Base-by-base conservation (phyloP, 768 basidiomycete genomes). In the Pleurotus giganteus region DNA sequence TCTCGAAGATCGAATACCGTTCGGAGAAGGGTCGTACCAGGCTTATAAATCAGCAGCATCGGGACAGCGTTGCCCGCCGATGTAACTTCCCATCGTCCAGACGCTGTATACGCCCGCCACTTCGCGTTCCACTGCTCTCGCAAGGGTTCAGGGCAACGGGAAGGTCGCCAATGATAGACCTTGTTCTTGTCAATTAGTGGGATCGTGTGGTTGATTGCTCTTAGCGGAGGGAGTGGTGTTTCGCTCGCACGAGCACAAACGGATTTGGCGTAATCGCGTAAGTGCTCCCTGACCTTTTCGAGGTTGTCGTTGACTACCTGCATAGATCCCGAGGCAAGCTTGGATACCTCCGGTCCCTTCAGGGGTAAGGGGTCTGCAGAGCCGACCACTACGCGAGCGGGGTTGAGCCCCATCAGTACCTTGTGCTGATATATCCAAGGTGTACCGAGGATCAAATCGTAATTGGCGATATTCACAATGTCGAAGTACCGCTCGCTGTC, bases 381-480 rank as follows among this genome's bases (percentile, higher is more conserved):
- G 11, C 60, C 54, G 6, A 68, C 36, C 1, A 44, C 41, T 1
- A 68, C 57, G 4, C 50, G 7, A 2, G 58, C 24, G 0, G 64
- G 65, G 39, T 69, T 67, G 15, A 71, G 57, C 0, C 66, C 70
- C 1, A 71, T 27, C 1, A 55, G 55, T 0, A 72, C 60, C 7
- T 61, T 28, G 28, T 74, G 66, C n/a, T 71, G 67, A 42, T 62
- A 69, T 23, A 71, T 17, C 54, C 66, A 71, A 0, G 64, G 73
- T 0, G 70, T 72, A 0, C 75, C 69, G 0, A 76, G 56, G 4
- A 75, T 71, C 0, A 71, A 5, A 21, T 79, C 68, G 34, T 78
- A 77, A 6, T 59, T 65, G 0, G 69, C 61, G 0, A 77, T 6
- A 44, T 77, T 77, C 0, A 68, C 64, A 0, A 77, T 58, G 55